Evolutionary conservation across 1,284 basidiomycete species (phyloP).

Genomic region (Ganoderma sp.): DNA sequence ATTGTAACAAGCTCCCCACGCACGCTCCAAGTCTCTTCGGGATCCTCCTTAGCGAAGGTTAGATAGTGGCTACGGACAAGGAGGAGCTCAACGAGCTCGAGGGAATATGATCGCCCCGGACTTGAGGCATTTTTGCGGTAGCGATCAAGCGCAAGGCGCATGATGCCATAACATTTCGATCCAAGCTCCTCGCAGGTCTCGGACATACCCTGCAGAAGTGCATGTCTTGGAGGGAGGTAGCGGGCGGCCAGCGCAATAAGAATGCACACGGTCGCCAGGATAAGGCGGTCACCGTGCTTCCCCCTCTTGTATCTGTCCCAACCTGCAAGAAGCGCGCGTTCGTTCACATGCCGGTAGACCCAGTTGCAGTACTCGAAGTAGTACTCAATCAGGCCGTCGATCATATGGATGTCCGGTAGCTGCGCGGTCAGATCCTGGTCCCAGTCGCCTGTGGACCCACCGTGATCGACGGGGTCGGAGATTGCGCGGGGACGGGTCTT

Average conservation of each 20-base stretch:
- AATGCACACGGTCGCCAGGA: conserved; percentile 70
- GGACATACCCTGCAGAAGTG: conserved; percentile 54
- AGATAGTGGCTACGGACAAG: conserved; percentile 74
- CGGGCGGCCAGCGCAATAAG: conserved; percentile 74
- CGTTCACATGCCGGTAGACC: conserved; percentile 80
- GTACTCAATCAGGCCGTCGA: conserved; percentile 73
- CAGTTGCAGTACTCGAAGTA: conserved; percentile 87
- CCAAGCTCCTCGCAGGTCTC: conserved; percentile 62
- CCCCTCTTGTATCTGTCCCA: conserved; percentile 78
- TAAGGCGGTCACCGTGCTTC: conserved; percentile 65
- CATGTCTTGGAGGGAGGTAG: conserved; percentile 71
- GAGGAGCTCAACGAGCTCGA: conserved; percentile 77
- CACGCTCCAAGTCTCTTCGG: conserved; percentile 79
- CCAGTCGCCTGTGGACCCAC: conserved; percentile 41
- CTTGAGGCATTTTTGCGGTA: conserved; percentile 55
- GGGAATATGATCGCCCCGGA: conserved; percentile 55
- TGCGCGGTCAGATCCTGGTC: conserved; percentile 72
- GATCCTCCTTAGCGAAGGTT: conserved; percentile 71
- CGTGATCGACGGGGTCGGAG: conserved; percentile 20
- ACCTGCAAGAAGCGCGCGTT: conserved; percentile 59
- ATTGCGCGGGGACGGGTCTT: conserved; percentile 37
- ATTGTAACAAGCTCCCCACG: conserved; percentile 74
- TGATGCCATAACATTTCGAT: conserved; percentile 68
- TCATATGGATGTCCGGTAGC: conserved; percentile 66
- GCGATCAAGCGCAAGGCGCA: conserved; percentile 67